Percentiles rank a stretch among this genome's conserved stretches.
Evolutionary conservation across 768 basidiomycete genomes (phyloP).

Genomic region (Tricholoma sp.): DNA sequence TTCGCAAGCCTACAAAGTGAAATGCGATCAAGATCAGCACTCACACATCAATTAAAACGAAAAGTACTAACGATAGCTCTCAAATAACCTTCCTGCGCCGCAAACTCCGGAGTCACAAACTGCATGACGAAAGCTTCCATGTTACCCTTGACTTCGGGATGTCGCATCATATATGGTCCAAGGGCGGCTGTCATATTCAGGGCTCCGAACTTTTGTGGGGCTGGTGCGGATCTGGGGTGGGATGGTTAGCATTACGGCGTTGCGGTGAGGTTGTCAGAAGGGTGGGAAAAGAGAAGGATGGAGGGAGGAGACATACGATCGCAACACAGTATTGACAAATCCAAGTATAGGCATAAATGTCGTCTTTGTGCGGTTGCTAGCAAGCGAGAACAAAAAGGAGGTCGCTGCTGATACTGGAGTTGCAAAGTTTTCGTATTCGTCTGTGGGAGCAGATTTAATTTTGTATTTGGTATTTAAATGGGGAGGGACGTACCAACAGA

Average conservation of each 20-base stretch:
- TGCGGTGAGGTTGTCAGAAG: slow-evolving; percentile 4
- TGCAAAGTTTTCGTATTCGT: slow-evolving; percentile 76
- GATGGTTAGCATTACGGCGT: too few species aligned
- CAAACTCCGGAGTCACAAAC: slow-evolving; percentile 72
- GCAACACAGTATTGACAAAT: slow-evolving; percentile 71
- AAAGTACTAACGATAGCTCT: slow-evolving; percentile 60
- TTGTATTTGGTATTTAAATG: too few species aligned
- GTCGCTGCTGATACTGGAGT: slow-evolving; percentile 77
- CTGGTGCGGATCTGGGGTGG: slow-evolving; percentile 32
- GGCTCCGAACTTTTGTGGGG: slow-evolving; percentile 76
- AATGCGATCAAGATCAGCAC: too few species aligned
- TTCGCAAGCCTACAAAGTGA: slow-evolving; percentile 58
- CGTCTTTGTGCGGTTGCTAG: slow-evolving; percentile 74
- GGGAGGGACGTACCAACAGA: slow-evolving; percentile 51
- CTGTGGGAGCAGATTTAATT: slow-evolving; percentile 28
- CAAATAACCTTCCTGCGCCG: slow-evolving; percentile 62
- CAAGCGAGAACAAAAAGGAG: slow-evolving; percentile 73
- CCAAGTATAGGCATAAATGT: slow-evolving; percentile 76
- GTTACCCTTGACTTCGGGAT: slow-evolving; percentile 69
- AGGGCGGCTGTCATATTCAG: slow-evolving; percentile 78
- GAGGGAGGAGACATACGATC: slow-evolving; percentile 48
- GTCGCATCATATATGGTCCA: slow-evolving; percentile 76
- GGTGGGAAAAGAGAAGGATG: too few species aligned
- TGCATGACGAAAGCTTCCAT: slow-evolving; percentile 76
- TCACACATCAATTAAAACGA: too few species aligned